phyloP scores from a whole-genome alignment of 371 early-diverging fungal species.

The Funneliformis caledonium region DNA sequence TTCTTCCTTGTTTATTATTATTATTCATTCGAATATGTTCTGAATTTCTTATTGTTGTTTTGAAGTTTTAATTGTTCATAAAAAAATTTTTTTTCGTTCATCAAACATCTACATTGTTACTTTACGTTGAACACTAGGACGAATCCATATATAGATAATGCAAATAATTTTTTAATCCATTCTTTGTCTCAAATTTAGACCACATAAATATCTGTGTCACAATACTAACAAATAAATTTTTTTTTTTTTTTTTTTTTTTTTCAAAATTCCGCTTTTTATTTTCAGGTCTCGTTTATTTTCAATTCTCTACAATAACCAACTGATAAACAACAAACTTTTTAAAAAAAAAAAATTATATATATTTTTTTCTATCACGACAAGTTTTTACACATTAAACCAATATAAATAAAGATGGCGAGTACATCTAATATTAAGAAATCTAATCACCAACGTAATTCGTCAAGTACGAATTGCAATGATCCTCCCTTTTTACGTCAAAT shows the following conservation, averaged over 20 bases:
- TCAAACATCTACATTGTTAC: no score
- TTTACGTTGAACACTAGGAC: no score
- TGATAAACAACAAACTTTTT: background rate
- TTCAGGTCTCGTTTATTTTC: background rate
- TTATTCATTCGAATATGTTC: no score
- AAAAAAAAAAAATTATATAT: background rate
- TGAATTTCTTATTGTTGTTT: no score
- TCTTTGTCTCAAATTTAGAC: no score
- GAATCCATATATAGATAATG: no score
- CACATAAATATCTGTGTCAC: no score
- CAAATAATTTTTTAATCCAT: no score
- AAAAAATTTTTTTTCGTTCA: no score
- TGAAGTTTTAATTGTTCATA: no score
- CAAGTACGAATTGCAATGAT: conserved; percentile 13
- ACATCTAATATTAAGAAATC: conserved; percentile 33
- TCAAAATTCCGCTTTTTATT: background rate
- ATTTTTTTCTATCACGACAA: background rate
- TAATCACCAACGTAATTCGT: background rate
- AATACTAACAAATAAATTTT: background rate
- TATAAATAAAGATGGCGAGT: conserved; percentile 24
- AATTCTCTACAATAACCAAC: background rate
- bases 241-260: background rate
- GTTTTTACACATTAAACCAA: background rate
- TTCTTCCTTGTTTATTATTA: no score
- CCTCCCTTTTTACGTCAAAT: conserved; percentile 13